These are phyloP conservation scores for Pseudocercospora musae DNA, from an alignment of 2,329 filamentous ascomycete genomes.

Conservation along the genomic window DNA sequence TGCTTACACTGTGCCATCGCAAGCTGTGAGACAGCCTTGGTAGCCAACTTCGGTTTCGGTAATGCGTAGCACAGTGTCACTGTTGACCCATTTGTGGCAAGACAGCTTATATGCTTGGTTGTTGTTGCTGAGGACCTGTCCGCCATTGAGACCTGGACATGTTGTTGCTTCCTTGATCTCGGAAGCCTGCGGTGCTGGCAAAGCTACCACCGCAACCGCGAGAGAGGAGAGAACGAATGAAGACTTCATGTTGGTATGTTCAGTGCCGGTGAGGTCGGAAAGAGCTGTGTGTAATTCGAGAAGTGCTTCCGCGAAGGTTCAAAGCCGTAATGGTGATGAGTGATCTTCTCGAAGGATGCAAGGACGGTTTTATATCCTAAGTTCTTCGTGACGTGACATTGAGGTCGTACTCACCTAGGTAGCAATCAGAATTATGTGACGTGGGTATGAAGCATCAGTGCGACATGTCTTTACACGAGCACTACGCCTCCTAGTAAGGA, in stretches of 20 bases:
- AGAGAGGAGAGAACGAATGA: slow-evolving; percentile 15
- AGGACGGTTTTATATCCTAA: not conserved
- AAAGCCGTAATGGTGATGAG: not conserved
- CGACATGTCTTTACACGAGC: not conserved
- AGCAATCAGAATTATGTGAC: not conserved
- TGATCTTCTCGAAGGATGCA: not conserved
- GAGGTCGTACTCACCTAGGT: not conserved
- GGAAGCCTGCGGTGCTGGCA: slow-evolving; percentile 15
- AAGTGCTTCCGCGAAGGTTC: not conserved
- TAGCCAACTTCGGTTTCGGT: slow-evolving; percentile 12
- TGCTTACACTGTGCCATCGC: slow-evolving; percentile 12
- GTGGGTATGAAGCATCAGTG: not conserved
- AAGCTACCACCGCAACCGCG: slow-evolving; percentile 21
- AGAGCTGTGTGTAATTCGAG: not conserved
- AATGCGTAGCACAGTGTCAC: slow-evolving; percentile 12
- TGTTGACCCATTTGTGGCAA: slow-evolving; percentile 16
- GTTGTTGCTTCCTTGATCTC: slow-evolving; percentile 10
- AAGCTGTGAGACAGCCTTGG: slow-evolving; percentile 17
- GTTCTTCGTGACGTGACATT: not conserved
- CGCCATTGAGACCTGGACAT: slow-evolving; percentile 6
- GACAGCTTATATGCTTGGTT: slow-evolving; percentile 12
- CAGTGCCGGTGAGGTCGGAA: not conserved
- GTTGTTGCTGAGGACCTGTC: slow-evolving; percentile 8
- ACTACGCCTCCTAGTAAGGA: not conserved
- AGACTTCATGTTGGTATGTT: slow-evolving; percentile 28